phyloP scores from a whole-genome alignment of 176 grass and related monocot genomes.

The Carex cristatella region DNA sequence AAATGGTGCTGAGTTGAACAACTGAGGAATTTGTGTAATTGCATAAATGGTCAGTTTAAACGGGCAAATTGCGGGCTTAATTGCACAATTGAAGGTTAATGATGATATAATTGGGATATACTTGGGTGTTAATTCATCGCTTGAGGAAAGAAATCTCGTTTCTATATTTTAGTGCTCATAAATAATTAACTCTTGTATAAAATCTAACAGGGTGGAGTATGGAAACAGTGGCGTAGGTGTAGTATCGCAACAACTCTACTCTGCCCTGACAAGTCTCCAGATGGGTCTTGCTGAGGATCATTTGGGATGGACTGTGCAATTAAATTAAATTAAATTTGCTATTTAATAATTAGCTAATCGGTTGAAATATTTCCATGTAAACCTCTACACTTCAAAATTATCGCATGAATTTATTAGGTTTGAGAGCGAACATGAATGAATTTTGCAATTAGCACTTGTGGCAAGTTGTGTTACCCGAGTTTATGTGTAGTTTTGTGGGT shows the following conservation, averaged over 20 bases:
- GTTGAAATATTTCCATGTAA: not conserved
- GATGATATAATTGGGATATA: not conserved
- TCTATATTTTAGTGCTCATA: not conserved
- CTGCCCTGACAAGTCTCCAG: slow-evolving; percentile 51
- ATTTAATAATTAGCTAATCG: not conserved
- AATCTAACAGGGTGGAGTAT: slow-evolving; percentile 61
- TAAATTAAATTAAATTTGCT: slow-evolving; percentile 37
- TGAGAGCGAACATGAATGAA: not conserved
- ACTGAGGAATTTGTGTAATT: not conserved
- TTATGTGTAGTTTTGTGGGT: not conserved
- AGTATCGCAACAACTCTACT: slow-evolving; percentile 68
- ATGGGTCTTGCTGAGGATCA: slow-evolving; percentile 70
- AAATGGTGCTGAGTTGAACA: not conserved
- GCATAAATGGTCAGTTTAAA: not conserved
- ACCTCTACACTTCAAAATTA: not conserved
- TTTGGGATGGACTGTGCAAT: slow-evolving; percentile 57
- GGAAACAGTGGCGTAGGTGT: slow-evolving; percentile 48
- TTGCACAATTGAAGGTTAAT: not conserved
- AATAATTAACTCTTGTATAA: slow-evolving; percentile 6
- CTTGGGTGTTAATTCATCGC: not conserved
- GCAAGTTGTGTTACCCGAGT: not conserved
- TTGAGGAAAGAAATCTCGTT: not conserved
- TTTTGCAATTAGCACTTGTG: not conserved
- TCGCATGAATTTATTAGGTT: slow-evolving; percentile 11
- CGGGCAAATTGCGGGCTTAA: not conserved